Percentiles rank a stretch among this genome's conserved stretches.
Conservation (phyloP, 2,329 filamentous ascomycete genomes). For the Paracoccidioides brasiliensis region DNA sequence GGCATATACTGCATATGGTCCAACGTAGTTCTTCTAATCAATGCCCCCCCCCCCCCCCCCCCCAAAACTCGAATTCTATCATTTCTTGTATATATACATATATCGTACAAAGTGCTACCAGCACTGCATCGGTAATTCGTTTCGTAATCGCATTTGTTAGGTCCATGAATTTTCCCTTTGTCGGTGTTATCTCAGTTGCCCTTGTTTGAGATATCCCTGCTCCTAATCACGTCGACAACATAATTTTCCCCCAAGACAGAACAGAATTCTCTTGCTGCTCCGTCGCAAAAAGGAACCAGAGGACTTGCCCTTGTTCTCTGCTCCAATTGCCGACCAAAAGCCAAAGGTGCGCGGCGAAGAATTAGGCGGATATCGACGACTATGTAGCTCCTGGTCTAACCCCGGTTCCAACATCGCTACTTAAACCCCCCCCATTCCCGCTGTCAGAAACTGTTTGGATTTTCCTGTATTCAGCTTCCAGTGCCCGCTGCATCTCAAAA, state of each 20-base stretch:
- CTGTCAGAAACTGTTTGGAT: constrained; percentile 61
- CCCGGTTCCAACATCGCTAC: background rate
- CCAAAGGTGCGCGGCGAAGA: background rate
- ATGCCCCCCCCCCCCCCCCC: background rate
- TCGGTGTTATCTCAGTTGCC: background rate
- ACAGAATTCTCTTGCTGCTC: background rate
- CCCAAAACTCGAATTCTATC: background rate
- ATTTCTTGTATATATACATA: background rate
- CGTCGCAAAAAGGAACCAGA: background rate
- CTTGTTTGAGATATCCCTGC: background rate
- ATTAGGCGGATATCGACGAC: background rate
- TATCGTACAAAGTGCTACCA: background rate
- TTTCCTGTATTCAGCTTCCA: constrained; percentile 85
- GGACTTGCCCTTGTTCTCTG: background rate
- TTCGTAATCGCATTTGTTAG: background rate
- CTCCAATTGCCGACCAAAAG: background rate
- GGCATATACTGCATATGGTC: background rate
- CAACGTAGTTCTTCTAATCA: background rate
- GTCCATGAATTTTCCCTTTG: background rate
- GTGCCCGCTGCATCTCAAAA: constrained; percentile 75
- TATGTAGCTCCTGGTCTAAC: background rate
- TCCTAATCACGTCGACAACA: background rate
- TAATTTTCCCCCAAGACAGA: background rate
- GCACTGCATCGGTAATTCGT: background rate
- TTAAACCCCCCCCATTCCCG: constrained; percentile 9